phyloP scores from a whole-genome alignment of 306 rosid species.

The Prunus armeniaca region DNA sequence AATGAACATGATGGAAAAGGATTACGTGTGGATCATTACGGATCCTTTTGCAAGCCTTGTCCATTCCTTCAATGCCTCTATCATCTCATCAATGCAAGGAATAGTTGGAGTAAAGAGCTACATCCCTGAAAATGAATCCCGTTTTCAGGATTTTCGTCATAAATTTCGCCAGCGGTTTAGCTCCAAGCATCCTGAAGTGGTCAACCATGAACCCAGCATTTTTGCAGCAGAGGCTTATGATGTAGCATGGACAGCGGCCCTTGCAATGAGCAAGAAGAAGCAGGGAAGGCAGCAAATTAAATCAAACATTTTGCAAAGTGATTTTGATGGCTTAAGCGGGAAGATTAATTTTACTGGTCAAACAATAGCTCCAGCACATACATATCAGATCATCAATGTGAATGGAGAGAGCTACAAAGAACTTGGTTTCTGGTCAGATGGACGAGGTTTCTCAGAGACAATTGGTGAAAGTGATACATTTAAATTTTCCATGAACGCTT shows the following conservation, averaged over 20 bases:
- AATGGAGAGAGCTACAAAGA: neutral
- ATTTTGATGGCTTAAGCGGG: slow-evolving; percentile 29
- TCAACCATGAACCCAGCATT: slow-evolving; percentile 39
- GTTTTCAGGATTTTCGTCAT: slow-evolving; percentile 9
- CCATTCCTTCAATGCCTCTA: slow-evolving; percentile 42
- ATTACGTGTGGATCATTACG: slow-evolving; percentile 47
- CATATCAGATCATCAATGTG: slow-evolving; percentile 33
- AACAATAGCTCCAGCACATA: slow-evolving; percentile 16
- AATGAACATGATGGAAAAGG: slow-evolving; percentile 41
- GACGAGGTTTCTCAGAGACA: slow-evolving; percentile 15
- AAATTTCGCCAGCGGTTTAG: slow-evolving; percentile 26
- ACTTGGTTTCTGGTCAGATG: slow-evolving; percentile 16
- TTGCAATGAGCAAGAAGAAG: slow-evolving; percentile 25
- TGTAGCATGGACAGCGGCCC: slow-evolving; percentile 27
- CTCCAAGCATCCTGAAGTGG: slow-evolving; percentile 28
- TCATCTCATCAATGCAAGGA: slow-evolving; percentile 43
- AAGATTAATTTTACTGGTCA: slow-evolving; percentile 14
- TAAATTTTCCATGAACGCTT: neutral
- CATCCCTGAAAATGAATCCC: slow-evolving; percentile 6
- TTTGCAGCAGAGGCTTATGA: slow-evolving; percentile 46
- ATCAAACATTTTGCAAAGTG: slow-evolving; percentile 18
- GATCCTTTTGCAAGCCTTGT: slow-evolving; percentile 40
- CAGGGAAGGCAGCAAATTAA: slow-evolving; percentile 4
- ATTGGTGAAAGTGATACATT: neutral
- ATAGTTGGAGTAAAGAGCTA: slow-evolving; percentile 38